A percentile compares a stretch with the other conserved stretches of the same genome.
Evolutionary conservation across 441 rosid species (phyloP).

Genomic region (Hypseocharis bilobata): DNA sequence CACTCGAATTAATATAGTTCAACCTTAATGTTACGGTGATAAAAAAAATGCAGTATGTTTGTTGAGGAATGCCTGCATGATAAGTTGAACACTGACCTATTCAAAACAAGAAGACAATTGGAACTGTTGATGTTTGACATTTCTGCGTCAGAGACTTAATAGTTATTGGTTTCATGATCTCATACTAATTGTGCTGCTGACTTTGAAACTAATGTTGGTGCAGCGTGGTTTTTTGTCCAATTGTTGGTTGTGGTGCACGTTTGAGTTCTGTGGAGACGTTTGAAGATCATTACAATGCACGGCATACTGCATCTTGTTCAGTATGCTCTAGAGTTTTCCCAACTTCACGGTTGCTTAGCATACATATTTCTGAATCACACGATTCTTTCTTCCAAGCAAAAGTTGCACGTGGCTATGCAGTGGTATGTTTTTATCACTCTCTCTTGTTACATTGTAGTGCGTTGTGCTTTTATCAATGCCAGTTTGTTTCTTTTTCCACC

Average conservation of each 20-base stretch:
- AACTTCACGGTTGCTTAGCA: conserved; percentile 65
- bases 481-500: background rate
- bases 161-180: background rate
- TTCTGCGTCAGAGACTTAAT: background rate
- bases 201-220: conserved; percentile 22
- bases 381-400: conserved; percentile 93
- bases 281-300: conserved; percentile 74
- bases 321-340: conserved; percentile 82
- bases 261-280: conserved; percentile 56
- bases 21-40: background rate
- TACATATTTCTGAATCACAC: conserved; percentile 78
- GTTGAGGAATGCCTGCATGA: background rate
- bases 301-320: conserved; percentile 80
- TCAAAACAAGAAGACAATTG: background rate
- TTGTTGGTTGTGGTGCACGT: conserved; percentile 62
- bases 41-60: background rate
- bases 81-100: background rate
- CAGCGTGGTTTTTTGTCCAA: conserved; percentile 74
- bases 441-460: background rate
- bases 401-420: conserved; percentile 68
- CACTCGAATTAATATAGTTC: background rate
- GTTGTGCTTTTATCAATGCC: background rate
- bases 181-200: background rate
- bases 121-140: background rate
- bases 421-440: conserved; percentile 40